phyloP scores from a whole-genome alignment of 2,329 filamentous ascomycete genomes.

The Cytospora piceicola region DNA sequence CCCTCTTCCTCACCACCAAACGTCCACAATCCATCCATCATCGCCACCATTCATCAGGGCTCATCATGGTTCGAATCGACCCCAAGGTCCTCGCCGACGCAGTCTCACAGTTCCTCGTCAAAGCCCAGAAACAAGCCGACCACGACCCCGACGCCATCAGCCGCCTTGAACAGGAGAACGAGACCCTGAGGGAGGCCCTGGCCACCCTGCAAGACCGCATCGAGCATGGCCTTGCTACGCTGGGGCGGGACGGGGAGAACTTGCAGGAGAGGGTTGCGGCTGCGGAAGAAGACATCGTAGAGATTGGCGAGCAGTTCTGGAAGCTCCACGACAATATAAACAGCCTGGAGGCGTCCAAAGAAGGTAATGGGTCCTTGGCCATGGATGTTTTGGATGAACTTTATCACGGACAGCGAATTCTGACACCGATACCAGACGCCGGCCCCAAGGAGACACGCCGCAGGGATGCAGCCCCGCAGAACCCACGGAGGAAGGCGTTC shows the following conservation, averaged over 20 bases:
- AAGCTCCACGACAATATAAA: not conserved
- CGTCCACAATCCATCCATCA: not conserved
- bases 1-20: not conserved
- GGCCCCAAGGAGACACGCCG: not conserved
- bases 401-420: not conserved
- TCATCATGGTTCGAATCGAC: not conserved
- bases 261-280: not conserved
- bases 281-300: too few species aligned
- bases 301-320: not conserved
- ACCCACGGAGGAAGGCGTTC: slow-evolving; percentile 16
- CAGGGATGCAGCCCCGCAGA: too few species aligned
- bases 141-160: not conserved
- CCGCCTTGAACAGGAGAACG: not conserved
- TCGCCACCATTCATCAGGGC: not conserved
- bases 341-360: not conserved
- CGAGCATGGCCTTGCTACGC: not conserved
- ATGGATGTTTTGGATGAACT: not conserved
- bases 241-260: not conserved
- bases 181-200: not conserved
- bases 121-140: not conserved
- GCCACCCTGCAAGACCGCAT: not conserved
- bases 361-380: not conserved
- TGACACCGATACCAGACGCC: not conserved
- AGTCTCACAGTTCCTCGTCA: not conserved
- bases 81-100: not conserved